These are phyloP conservation scores for Niebla homalea DNA, from an alignment of 495 filamentous ascomycete genomes.

Conservation along the genomic window DNA sequence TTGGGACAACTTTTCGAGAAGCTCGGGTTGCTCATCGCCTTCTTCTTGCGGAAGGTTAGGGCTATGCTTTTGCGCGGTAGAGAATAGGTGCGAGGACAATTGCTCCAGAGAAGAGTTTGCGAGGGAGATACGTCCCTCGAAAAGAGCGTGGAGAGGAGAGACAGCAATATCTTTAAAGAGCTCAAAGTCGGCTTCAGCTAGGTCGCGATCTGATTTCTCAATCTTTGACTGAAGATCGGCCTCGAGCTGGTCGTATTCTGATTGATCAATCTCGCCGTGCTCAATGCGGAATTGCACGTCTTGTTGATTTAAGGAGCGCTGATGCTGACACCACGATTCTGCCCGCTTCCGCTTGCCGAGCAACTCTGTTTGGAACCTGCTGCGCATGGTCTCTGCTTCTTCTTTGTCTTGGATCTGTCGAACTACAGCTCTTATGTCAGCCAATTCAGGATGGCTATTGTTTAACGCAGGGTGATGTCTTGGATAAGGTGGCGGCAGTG, in stretches of 20 bases:
- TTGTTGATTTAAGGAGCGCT: conserved; percentile 35
- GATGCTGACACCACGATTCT: conserved; percentile 30
- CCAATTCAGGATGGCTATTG: conserved; percentile 83
- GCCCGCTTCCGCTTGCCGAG: conserved; percentile 27
- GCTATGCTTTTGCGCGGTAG: conserved; percentile 54
- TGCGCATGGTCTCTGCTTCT: conserved; percentile 55
- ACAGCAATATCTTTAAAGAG: conserved; percentile 62
- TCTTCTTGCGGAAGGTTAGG: conserved; percentile 83
- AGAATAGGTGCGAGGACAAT: conserved; percentile 55
- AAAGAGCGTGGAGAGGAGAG: conserved; percentile 60
- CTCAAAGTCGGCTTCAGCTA: conserved; percentile 61
- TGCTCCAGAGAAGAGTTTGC: conserved; percentile 25
- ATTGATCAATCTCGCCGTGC: conserved; percentile 61
- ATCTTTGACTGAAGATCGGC: conserved; percentile 51
- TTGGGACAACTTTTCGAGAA: conserved; percentile 84
- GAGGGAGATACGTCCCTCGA: conserved; percentile 33
- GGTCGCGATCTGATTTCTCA: conserved; percentile 42
- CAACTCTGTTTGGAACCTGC: conserved; percentile 36
- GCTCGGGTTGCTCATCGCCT: conserved; percentile 87
- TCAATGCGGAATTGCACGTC: conserved; percentile 65
- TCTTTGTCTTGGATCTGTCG: conserved; percentile 63
- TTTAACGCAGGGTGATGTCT: conserved; percentile 89
- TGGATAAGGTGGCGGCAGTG: conserved; percentile 84
- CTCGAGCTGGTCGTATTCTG: conserved; percentile 68
- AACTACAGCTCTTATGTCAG: conserved; percentile 60